Conservation (phyloP, 805 yeast species). For the Ogataea corticis region DNA sequence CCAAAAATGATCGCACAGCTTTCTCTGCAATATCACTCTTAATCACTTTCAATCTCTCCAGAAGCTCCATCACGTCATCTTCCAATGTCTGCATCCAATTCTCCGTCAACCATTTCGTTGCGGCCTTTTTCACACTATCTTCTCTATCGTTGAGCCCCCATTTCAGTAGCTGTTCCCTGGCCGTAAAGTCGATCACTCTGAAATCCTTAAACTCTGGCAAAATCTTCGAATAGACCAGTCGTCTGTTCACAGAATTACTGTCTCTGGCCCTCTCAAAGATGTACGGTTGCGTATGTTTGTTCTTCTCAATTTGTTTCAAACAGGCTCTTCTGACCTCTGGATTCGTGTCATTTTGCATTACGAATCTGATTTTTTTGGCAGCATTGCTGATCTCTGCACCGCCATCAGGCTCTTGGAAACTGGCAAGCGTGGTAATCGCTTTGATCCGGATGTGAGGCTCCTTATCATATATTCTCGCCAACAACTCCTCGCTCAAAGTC, state of each 20-base stretch:
- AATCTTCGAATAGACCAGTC: constrained; percentile 67
- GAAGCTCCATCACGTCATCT: constrained; percentile 68
- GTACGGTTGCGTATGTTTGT: constrained; percentile 50
- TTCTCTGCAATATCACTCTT: constrained; percentile 64
- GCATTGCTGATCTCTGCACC: constrained; percentile 45
- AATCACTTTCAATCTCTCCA: constrained; percentile 72
- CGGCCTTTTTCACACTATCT: constrained; percentile 66
- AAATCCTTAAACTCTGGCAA: constrained; percentile 68
- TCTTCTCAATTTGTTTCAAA: constrained; percentile 64
- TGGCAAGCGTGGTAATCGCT: constrained; percentile 75
- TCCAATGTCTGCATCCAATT: constrained; percentile 72
- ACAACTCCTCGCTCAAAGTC: constrained; percentile 58
- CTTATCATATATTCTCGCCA: constrained; percentile 66
- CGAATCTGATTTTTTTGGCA: constrained; percentile 45
- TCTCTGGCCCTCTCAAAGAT: constrained; percentile 85
- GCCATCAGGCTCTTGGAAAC: constrained; percentile 67
- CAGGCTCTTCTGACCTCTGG: constrained; percentile 91
- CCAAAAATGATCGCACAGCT: constrained; percentile 66
- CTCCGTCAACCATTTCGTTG: constrained; percentile 64
- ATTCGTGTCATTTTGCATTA: constrained; percentile 74
- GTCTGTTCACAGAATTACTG: constrained; percentile 66
- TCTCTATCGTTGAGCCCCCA: constrained; percentile 94
- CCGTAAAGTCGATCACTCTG: constrained; percentile 46
- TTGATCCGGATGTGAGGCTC: constrained; percentile 81
- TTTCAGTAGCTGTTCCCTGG: constrained; percentile 64